phyloP scores from a whole-genome alignment of 2,329 filamentous ascomycete genomes.

The Xylariaceae sp. region DNA sequence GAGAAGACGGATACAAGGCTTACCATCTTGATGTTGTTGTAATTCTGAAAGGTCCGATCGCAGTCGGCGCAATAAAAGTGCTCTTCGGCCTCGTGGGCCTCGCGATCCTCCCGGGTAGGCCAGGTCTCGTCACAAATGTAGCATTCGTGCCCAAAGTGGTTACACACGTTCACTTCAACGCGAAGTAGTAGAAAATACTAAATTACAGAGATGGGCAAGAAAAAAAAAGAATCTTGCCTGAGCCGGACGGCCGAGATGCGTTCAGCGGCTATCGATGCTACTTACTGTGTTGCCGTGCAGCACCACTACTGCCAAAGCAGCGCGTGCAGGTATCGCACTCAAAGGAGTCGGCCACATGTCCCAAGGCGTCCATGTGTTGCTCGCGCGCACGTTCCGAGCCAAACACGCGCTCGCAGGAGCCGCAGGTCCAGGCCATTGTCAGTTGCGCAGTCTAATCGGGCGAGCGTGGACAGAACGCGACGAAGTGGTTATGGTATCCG shows the following conservation, averaged over 20 bases:
- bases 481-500: too few species aligned
- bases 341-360: constrained; percentile 1
- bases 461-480: too few species aligned
- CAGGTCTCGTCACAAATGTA: constrained; percentile 19
- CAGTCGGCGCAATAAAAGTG: constrained; percentile 33
- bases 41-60: constrained; percentile 23
- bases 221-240: too few species aligned
- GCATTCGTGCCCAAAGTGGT: constrained; percentile 29
- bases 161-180: constrained; percentile 12
- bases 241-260: too few species aligned
- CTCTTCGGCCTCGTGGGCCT: constrained; percentile 23
- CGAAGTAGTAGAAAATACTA: neutral
- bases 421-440: constrained; percentile 1
- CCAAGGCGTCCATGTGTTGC: constrained; percentile 1
- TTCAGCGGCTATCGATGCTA: neutral
- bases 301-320: constrained; percentile 8
- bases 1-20: constrained; percentile 1
- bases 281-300: constrained; percentile 16
- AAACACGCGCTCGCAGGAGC: neutral
- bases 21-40: constrained; percentile 30
- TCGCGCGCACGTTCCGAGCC: neutral
- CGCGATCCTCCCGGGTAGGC: constrained; percentile 7
- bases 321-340: constrained; percentile 17
- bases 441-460: too few species aligned
- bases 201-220: neutral